Conservation (phyloP, 1,284 basidiomycete species). For the Malassezia furfur region DNA sequence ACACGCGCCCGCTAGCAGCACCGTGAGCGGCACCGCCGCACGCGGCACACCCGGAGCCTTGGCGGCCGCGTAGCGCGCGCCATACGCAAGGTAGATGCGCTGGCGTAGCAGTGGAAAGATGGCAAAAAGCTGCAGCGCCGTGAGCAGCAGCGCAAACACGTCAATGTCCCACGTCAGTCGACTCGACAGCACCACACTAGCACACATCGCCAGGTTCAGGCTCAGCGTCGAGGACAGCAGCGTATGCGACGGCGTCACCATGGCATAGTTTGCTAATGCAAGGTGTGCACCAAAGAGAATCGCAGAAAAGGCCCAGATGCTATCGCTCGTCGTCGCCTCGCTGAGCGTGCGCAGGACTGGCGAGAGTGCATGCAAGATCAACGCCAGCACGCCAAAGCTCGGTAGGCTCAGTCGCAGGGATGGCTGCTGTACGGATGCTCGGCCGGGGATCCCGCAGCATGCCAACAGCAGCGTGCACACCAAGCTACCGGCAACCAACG, state of each 20-base stretch:
- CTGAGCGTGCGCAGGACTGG: constrained; percentile 86
- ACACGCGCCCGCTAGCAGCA: background rate
- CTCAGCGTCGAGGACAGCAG: constrained; percentile 64
- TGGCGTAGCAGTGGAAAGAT: constrained; percentile 17
- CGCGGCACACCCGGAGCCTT: constrained; percentile 1
- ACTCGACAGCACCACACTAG: constrained; percentile 85
- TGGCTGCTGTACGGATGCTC: background rate
- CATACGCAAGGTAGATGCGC: constrained; percentile 4
- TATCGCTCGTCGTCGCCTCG: constrained; percentile 87
- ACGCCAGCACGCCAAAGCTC: constrained; percentile 58
- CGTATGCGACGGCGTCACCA: constrained; percentile 25
- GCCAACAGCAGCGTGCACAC: background rate
- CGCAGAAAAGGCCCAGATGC: constrained; percentile 83
- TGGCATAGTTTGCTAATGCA: constrained; percentile 59
- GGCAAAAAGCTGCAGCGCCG: constrained; percentile 54
- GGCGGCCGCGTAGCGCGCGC: background rate
- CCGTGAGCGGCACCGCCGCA: constrained; percentile 1
- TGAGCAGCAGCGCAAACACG: constrained; percentile 80
- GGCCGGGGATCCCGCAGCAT: background rate
- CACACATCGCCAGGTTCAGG: constrained; percentile 87
- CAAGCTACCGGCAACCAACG: constrained; percentile 11
- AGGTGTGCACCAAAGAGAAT: constrained; percentile 59
- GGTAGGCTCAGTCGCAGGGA: constrained; percentile 5
- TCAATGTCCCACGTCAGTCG: constrained; percentile 70
- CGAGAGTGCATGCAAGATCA: constrained; percentile 76